Evolutionary conservation across 2,329 filamentous ascomycete genomes (phyloP), one percentile per base, ranked within the genome.

Genomic region (Fusarium sulawesiense): DNA sequence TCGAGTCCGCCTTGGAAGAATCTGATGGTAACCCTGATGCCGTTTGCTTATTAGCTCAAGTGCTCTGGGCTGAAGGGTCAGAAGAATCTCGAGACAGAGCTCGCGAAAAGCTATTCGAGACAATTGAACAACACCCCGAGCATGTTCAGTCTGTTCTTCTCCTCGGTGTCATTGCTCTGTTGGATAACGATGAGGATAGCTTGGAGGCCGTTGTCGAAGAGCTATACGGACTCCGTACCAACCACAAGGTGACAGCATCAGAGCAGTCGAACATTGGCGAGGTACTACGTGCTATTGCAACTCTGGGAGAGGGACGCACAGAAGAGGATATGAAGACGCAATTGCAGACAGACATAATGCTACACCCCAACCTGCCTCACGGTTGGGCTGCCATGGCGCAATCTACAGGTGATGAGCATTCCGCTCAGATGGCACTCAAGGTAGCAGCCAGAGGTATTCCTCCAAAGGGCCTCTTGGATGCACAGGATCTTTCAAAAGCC

Each of bases 61-160:
- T 98, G 0, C 86, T 98, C 1, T 99, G 96, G 95, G 94, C 94
- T 0, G 93, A 93, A 70, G 94, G 93, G 11, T 89, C 90, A 1
- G 88, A 91, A 9, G 86, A 90, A 1, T 92, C 94, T 58, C 89
- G 91, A 48, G 88, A 91, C 51, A 89, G 92, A 66, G 94, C 95
- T 18, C 88, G 93, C 6, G 89, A 92, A 55, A 88, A 93, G 68
- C 85, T 99, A 1, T 95, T 97, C 75, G 90, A 90, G 16, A 90
- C 92, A 37, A 90, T 97, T 14, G 93, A 94, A 73, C 86, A 84
- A 53, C 83, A 92, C 51, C 88, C 93, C 0, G 87, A 90, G 2
- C 94, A 98, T 71, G 87, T 97, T 2, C 91, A 91, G 67, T 91
- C 93, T 0, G 88, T 97, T 3, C 87, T 94, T 1, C 86, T 98